These are phyloP conservation scores for Podaxis sp. DNA, from an alignment of 768 basidiomycete genomes.

Conservation along the genomic window DNA sequence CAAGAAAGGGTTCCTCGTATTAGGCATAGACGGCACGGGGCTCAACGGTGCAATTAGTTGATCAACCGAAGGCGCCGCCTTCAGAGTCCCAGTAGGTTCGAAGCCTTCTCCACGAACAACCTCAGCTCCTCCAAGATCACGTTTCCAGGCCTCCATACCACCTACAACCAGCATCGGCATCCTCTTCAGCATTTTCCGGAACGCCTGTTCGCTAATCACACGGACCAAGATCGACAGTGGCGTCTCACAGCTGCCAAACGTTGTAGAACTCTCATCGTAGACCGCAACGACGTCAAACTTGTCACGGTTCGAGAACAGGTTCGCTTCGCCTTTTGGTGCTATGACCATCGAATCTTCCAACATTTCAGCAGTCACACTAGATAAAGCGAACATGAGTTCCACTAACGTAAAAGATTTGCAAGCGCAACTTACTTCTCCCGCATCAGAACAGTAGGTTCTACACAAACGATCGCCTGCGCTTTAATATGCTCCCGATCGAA, in stretches of 20 bases:
- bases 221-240: constrained; percentile 61
- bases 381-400: constrained; percentile 6
- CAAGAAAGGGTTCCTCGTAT: constrained; percentile 28
- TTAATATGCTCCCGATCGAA: constrained; percentile 76
- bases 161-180: constrained; percentile 84
- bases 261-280: constrained; percentile 69
- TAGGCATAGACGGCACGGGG: constrained; percentile 10
- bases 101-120: constrained; percentile 22
- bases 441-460: constrained; percentile 78
- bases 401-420: constrained; percentile 4
- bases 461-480: constrained; percentile 69
- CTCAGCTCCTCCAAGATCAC: constrained; percentile 45
- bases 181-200: constrained; percentile 67
- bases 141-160: constrained; percentile 81
- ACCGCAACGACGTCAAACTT: constrained; percentile 88
- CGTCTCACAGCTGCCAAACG: constrained; percentile 45
- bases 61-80: constrained; percentile 19
- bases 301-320: constrained; percentile 80
- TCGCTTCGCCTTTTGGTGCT: constrained; percentile 67
- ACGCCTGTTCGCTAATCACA: constrained; percentile 73
- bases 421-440: constrained; percentile 59
- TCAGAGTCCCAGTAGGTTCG: neutral
- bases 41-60: neutral
- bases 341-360: constrained; percentile 77
- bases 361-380: constrained; percentile 61